phyloP scores from a whole-genome alignment of 2,329 filamentous ascomycete species.

The Nemania sp. region DNA sequence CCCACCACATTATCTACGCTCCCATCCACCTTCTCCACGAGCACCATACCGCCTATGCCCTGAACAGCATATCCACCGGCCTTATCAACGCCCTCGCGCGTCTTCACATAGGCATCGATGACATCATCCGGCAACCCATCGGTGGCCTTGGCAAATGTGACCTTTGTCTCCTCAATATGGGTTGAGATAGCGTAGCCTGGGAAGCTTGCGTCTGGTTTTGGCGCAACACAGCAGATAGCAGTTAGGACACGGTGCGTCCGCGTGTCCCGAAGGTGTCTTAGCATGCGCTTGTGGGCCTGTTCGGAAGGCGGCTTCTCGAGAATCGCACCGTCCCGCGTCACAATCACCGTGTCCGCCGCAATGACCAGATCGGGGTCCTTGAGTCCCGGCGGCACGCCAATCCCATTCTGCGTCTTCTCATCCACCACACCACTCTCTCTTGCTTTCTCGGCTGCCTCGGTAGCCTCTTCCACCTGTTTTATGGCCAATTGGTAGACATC shows the following conservation, averaged over 20 bases:
- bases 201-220: slow-evolving; percentile 80
- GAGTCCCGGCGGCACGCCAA: background rate
- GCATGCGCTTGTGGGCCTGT: slow-evolving; percentile 84
- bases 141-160: slow-evolving; percentile 80
- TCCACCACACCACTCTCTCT: slow-evolving; percentile 48
- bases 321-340: slow-evolving; percentile 78
- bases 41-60: slow-evolving; percentile 84
- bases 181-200: slow-evolving; percentile 88
- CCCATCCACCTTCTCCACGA: slow-evolving; percentile 91
- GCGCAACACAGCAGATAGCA: slow-evolving; percentile 84
- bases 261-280: slow-evolving; percentile 83
- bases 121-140: slow-evolving; percentile 79
- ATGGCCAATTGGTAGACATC: slow-evolving; percentile 71
- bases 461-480: slow-evolving; percentile 45
- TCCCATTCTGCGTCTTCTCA: slow-evolving; percentile 41
- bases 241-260: slow-evolving; percentile 86
- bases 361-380: slow-evolving; percentile 85
- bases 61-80: slow-evolving; percentile 96
- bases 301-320: slow-evolving; percentile 91
- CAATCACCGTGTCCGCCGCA: slow-evolving; percentile 90
- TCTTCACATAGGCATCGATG: slow-evolving; percentile 81
- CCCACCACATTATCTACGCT: slow-evolving; percentile 95
- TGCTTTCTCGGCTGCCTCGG: slow-evolving; percentile 47
- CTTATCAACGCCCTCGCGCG: slow-evolving; percentile 94
- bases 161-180: slow-evolving; percentile 89